Base-by-base conservation (phyloP, 345 rosid genomes). In the Aegle marmelos region DNA sequence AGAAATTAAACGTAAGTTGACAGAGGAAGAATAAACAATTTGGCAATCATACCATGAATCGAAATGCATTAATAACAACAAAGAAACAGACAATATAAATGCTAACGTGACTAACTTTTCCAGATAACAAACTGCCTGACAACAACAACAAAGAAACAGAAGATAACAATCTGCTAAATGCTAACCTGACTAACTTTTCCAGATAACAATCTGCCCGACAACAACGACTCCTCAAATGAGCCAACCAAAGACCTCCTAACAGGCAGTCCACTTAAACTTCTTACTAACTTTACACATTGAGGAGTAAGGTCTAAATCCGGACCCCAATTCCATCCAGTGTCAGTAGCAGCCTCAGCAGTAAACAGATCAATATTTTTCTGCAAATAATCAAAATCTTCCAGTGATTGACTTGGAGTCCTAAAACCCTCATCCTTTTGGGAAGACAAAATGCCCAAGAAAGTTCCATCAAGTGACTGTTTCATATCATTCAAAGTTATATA, bases 211-310 rank as follows among this genome's bases (percentile, higher is more conserved):
- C 89, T 82, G 33, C 95, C 95, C 61, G 95, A 89, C 62, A 91
- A 75, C 34, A 91, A 68, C 30, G 95, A 91, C 81, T 91, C 92
- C 91, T 91, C 95, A 80, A 91, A 91, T 61, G 95, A 91, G 80
- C 95, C 95, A 77, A 91, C 86, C 88, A 91, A 82, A 56, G 90
- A 88, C 84, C 95, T 87, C 78, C 85, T 83, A 50, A 85, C 89
- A 25, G 88, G 70, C 57, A 78, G 78, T 71, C 90, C 87, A 75
- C 90, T 83, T 81, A 84, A 80, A 79, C 88, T 85, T 75, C 90
- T 84, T 21, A 70, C 21, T 50, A 85, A 75, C 68, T 79, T 85
- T 36, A 64, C 74, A 28, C 82, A 71, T 57, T 80, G 83, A 58
- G 85, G 53, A 70, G 63, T 65, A 30, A 79, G 61, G 57, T 79